These are phyloP conservation scores for Arabidopsis thaliana DNA, from an alignment of 345 rosid species.

Conservation along the genomic window TAIR10.1 NC_003070.9:29821501-29822000, in stretches of 20 bases:
- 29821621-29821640: slow-evolving; percentile 51
- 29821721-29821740: slow-evolving; percentile 30
- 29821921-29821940: slow-evolving; percentile 55
- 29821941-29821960: slow-evolving; percentile 67
- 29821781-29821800: slow-evolving; percentile 7
- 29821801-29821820: slow-evolving; percentile 57
- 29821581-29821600: not conserved
- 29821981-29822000: slow-evolving; percentile 25
- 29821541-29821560: slow-evolving; percentile 19
- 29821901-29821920: slow-evolving; percentile 64
- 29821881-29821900: slow-evolving; percentile 68
- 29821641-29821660: slow-evolving; percentile 22
- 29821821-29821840: slow-evolving; percentile 61
- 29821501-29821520: slow-evolving; percentile 68
- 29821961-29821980: slow-evolving; percentile 65
- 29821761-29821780: slow-evolving; percentile 12
- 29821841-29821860: slow-evolving; percentile 69
- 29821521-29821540: slow-evolving; percentile 66
- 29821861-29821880: slow-evolving; percentile 64
- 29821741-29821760: slow-evolving; percentile 7
- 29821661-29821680: slow-evolving; percentile 28
- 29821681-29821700: slow-evolving; percentile 49
- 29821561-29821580: not conserved
- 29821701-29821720: slow-evolving; percentile 48
- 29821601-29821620: slow-evolving; percentile 8